A percentile compares a stretch with the other conserved stretches of the same genome.
Evolutionary conservation across 192 early-diverging fungal species (phyloP).

Genomic region (Backusella tuberculispora): DNA sequence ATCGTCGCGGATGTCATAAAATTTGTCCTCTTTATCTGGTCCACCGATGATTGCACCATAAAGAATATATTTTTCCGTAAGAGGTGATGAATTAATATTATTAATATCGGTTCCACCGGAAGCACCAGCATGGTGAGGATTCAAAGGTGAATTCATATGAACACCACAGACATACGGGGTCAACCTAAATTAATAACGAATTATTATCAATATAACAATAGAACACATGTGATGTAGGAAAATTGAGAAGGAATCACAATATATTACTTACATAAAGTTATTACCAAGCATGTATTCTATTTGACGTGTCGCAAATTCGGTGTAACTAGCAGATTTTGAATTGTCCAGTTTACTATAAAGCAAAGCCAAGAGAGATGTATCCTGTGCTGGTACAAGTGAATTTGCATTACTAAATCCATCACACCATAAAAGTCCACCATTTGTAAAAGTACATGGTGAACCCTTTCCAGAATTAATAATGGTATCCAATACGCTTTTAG

Average conservation of each 20-base stretch:
- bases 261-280: slow-evolving; percentile 46
- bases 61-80: slow-evolving; percentile 41
- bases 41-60: slow-evolving; percentile 66
- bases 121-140: slow-evolving; percentile 61
- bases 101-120: slow-evolving; percentile 51
- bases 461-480: slow-evolving; percentile 28
- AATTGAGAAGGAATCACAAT: not conserved
- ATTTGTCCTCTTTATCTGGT: slow-evolving; percentile 55
- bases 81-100: slow-evolving; percentile 45
- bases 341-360: slow-evolving; percentile 33
- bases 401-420: slow-evolving; percentile 34
- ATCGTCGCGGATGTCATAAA: slow-evolving; percentile 48
- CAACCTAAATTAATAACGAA: slow-evolving; percentile 28
- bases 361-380: slow-evolving; percentile 44
- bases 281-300: slow-evolving; percentile 58
- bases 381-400: slow-evolving; percentile 40
- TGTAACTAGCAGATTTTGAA: slow-evolving; percentile 22
- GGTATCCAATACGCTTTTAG: slow-evolving; percentile 45
- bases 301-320: slow-evolving; percentile 44
- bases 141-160: slow-evolving; percentile 59
- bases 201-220: not conserved
- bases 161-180: slow-evolving; percentile 63
- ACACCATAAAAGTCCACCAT: slow-evolving; percentile 52
- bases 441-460: slow-evolving; percentile 45
- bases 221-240: slow-evolving; percentile 3